phyloP scores from a whole-genome alignment of 805 yeast genomes.

The Dipodascus albidus region DNA sequence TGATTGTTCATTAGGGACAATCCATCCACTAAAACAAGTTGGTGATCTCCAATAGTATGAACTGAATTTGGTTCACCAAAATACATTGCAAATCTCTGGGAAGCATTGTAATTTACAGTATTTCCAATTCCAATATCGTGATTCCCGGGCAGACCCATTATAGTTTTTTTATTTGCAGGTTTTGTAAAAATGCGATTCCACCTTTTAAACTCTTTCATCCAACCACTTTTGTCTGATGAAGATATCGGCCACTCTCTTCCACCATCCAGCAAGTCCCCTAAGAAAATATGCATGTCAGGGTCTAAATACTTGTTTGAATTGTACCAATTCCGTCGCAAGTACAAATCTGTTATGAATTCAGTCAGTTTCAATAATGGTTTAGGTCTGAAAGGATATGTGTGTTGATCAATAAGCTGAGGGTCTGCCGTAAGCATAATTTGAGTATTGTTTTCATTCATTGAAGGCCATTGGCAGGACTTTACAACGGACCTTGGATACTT shows the following conservation, averaged over 20 bases:
- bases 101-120: conserved; percentile 44
- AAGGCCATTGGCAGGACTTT: conserved; percentile 45
- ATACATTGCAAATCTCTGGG: conserved; percentile 50
- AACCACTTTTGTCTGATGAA: conserved; percentile 34
- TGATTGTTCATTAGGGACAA: conserved; percentile 62
- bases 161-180: conserved; percentile 33
- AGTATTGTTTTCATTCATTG: conserved; percentile 5
- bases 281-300: conserved; percentile 67
- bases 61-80: conserved; percentile 61
- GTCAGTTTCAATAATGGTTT: conserved; percentile 41
- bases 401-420: conserved; percentile 85
- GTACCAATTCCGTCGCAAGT: conserved; percentile 65
- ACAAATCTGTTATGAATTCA: conserved; percentile 57
- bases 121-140: conserved; percentile 95
- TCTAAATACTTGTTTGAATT: conserved; percentile 43
- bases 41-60: conserved; percentile 53
- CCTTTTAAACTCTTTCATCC: conserved; percentile 62
- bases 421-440: conserved; percentile 65
- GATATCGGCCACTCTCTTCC: conserved; percentile 62
- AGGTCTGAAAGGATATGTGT: conserved; percentile 73
- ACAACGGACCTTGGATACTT: conserved; percentile 36
- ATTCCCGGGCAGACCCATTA: conserved; percentile 69
- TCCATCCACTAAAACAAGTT: conserved; percentile 68
- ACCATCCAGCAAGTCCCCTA: conserved; percentile 93
- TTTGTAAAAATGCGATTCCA: conserved; percentile 57